phyloP scores from a whole-genome alignment of 1,139 yeast species.

The Kodamaea fungicola region DNA sequence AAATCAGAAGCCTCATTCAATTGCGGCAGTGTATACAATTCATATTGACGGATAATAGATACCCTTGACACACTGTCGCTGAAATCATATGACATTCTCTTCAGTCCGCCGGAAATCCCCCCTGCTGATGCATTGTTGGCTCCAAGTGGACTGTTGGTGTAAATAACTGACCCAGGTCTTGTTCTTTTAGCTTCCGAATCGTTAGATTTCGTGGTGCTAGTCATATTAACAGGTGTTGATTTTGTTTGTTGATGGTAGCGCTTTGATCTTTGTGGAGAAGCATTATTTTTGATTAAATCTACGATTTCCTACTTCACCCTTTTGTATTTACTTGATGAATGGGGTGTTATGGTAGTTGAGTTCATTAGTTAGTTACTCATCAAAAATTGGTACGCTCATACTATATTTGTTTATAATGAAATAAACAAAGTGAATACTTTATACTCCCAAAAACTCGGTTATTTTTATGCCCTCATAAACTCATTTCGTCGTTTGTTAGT shows the following conservation, averaged over 20 bases:
- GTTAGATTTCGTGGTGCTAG: neutral
- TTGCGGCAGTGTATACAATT: slow-evolving; percentile 27
- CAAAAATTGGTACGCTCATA: too few relatives aligned
- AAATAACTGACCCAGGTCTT: neutral
- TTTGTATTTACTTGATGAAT: too few relatives aligned
- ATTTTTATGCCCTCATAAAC: too few relatives aligned
- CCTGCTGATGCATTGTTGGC: slow-evolving; percentile 2
- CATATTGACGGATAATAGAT: slow-evolving; percentile 32
- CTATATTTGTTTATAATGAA: too few relatives aligned
- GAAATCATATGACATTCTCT: slow-evolving; percentile 13
- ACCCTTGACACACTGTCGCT: slow-evolving; percentile 26
- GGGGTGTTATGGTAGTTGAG: too few relatives aligned
- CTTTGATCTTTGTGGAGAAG: neutral
- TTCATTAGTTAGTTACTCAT: too few relatives aligned
- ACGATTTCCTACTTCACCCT: too few relatives aligned
- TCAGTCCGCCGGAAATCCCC: slow-evolving; percentile 9
- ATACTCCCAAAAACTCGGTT: too few relatives aligned
- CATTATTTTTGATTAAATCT: too few relatives aligned
- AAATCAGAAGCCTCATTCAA: slow-evolving; percentile 38
- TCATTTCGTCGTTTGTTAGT: too few relatives aligned
- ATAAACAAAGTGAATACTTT: too few relatives aligned
- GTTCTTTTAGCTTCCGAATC: neutral
- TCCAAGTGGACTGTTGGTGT: slow-evolving; percentile 1
- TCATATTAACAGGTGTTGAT: neutral
- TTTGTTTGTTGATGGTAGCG: neutral